phyloP scores from a whole-genome alignment of 768 basidiomycete species.

The Pulveroboletus frians region DNA sequence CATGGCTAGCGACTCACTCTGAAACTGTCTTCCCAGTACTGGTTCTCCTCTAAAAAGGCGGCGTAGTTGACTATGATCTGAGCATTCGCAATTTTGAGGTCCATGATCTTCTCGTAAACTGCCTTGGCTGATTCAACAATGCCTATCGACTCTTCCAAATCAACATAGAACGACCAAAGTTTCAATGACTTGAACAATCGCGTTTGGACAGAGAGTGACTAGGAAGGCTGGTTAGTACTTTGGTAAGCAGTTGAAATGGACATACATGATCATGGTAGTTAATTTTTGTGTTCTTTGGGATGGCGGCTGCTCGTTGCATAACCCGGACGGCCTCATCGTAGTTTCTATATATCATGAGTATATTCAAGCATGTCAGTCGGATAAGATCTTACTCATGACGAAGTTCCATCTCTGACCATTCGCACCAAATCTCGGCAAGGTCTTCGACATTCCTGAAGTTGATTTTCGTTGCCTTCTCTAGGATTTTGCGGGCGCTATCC shows the following conservation, averaged over 20 bases:
- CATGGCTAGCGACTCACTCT: conserved; percentile 60
- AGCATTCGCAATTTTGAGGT: conserved; percentile 95
- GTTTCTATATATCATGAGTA: conserved; percentile 52
- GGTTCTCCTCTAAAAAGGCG: conserved; percentile 93
- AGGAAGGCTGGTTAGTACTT: conserved; percentile 12
- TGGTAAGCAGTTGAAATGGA: conserved; percentile 2
- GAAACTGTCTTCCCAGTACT: conserved; percentile 98
- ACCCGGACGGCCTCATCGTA: conserved; percentile 93
- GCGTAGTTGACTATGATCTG: conserved; percentile 98
- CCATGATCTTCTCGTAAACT: conserved; percentile 94
- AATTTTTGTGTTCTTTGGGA: conserved; percentile 85
- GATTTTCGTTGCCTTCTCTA: conserved; percentile 89
- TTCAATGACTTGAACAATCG: conserved; percentile 97
- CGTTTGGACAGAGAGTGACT: conserved; percentile 81
- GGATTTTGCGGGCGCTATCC: conserved; percentile 81
- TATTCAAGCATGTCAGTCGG: neutral
- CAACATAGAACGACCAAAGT: conserved; percentile 98
- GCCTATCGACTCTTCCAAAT: conserved; percentile 95
- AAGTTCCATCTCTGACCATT: conserved; percentile 98
- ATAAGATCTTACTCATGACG: conserved; percentile 74
- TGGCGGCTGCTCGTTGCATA: conserved; percentile 92
- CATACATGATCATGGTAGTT: conserved; percentile 93
- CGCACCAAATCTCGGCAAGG: conserved; percentile 97
- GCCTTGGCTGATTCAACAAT: conserved; percentile 86
- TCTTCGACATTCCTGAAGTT: conserved; percentile 96